Conservation (phyloP, 2,329 filamentous ascomycete species). For the Tolypocladium endophyticum region DNA sequence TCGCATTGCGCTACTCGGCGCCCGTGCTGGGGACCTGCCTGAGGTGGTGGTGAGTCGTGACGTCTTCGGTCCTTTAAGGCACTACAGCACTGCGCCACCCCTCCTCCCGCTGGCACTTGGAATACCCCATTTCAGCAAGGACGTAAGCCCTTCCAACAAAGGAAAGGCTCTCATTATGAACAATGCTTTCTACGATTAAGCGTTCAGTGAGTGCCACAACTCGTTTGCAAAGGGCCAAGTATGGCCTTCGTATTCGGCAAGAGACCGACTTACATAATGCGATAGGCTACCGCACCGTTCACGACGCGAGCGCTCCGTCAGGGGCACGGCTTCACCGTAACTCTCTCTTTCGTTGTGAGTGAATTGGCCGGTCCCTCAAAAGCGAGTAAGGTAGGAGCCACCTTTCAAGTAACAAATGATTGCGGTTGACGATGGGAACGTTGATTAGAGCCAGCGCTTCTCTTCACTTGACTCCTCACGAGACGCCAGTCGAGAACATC, state of each 20-base stretch:
- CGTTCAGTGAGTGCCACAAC: not conserved
- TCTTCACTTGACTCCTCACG: not conserved
- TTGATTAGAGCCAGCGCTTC: not conserved
- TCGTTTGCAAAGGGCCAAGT: not conserved
- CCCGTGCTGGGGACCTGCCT: not conserved
- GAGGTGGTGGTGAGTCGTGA: not conserved
- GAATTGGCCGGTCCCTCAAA: not conserved
- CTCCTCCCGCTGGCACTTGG: not conserved
- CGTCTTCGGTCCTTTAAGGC: not conserved
- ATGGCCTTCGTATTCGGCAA: not conserved
- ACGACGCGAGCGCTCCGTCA: not conserved
- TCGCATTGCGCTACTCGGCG: not conserved
- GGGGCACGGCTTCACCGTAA: not conserved
- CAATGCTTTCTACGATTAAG: not conserved
- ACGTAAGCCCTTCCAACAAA: not conserved
- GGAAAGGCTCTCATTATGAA: not conserved
- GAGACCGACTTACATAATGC: not conserved
- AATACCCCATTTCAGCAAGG: not conserved
- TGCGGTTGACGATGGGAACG: not conserved
- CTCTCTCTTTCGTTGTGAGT: not conserved
- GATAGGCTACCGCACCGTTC: not conserved
- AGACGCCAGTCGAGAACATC: not conserved
- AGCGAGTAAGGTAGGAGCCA: not conserved
- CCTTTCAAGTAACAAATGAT: not conserved
- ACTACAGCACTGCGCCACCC: not conserved